These are phyloP conservation scores for Wickerhamomyces bovis DNA, from an alignment of 805 yeast genomes.

Conservation along the genomic window DNA sequence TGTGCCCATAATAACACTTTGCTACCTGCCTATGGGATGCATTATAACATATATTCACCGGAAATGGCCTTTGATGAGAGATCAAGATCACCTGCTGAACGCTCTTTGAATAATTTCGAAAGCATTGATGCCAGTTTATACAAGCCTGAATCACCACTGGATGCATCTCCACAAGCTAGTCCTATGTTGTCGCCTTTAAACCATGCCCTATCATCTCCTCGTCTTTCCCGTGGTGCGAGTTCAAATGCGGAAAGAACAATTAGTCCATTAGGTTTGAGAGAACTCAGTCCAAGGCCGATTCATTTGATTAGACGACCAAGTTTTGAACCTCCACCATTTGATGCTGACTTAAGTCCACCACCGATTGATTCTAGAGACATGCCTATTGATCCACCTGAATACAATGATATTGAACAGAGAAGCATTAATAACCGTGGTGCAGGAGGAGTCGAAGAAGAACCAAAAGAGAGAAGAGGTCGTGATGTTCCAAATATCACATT, in stretches of 20 bases:
- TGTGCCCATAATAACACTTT: constrained; percentile 80
- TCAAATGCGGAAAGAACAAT: constrained; percentile 42
- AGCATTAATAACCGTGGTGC: constrained; percentile 8
- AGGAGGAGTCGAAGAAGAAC: neutral
- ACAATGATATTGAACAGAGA: constrained; percentile 23
- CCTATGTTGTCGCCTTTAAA: constrained; percentile 32
- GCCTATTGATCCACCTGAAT: constrained; percentile 31
- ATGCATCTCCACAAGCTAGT: constrained; percentile 47
- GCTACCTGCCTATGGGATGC: constrained; percentile 60
- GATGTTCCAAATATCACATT: constrained; percentile 9
- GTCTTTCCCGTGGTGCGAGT: constrained; percentile 27
- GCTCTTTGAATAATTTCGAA: neutral
- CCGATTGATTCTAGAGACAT: constrained; percentile 15
- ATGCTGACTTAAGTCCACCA: constrained; percentile 35
- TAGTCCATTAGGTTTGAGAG: constrained; percentile 19
- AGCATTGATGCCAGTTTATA: neutral
- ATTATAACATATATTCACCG: constrained; percentile 35
- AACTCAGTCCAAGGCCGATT: constrained; percentile 55
- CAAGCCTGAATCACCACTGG: constrained; percentile 31
- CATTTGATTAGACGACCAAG: constrained; percentile 50
- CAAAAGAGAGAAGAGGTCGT: neutral
- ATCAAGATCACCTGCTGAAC: constrained; percentile 16
- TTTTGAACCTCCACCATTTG: constrained; percentile 60
- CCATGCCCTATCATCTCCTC: constrained; percentile 29
- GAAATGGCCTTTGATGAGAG: constrained; percentile 24